These are phyloP conservation scores for Guyanaporus albipodus DNA, from an alignment of 768 basidiomycete genomes.

Conservation along the genomic window DNA sequence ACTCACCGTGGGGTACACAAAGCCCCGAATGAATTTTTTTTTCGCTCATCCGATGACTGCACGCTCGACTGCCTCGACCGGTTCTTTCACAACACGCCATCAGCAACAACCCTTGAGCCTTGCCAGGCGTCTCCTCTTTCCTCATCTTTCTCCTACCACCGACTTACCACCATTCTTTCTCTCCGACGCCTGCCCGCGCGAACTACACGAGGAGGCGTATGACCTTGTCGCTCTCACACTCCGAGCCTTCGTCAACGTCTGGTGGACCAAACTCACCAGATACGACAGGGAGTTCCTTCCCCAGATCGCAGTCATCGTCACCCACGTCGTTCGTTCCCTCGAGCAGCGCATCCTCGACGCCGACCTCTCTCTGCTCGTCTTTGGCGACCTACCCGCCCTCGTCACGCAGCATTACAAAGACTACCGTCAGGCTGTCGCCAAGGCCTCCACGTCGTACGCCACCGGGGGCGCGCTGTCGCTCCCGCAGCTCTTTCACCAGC, in stretches of 20 bases:
- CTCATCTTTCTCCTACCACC: slow-evolving; percentile 39
- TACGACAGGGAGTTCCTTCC: slow-evolving; percentile 83
- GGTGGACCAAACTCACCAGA: slow-evolving; percentile 82
- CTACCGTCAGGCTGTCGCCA: slow-evolving; percentile 64
- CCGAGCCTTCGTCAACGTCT: slow-evolving; percentile 74
- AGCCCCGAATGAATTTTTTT: too few relatives aligned
- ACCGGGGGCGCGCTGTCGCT: slow-evolving; percentile 58
- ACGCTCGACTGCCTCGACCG: slow-evolving; percentile 24
- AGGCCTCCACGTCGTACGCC: slow-evolving; percentile 67
- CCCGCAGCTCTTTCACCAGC: slow-evolving; percentile 68
- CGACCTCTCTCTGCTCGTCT: slow-evolving; percentile 60
- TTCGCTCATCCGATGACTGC: slow-evolving; percentile 1
- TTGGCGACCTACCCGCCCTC: slow-evolving; percentile 59
- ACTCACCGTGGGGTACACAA: too few relatives aligned
- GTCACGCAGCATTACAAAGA: slow-evolving; percentile 75
- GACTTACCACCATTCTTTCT: slow-evolving; percentile 54
- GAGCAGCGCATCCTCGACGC: slow-evolving; percentile 51
- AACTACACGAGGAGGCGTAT: slow-evolving; percentile 56
- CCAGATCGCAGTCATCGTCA: slow-evolving; percentile 58
- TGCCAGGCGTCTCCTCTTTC: slow-evolving; percentile 63
- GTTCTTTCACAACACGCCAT: slow-evolving; percentile 15
- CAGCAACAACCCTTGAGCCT: slow-evolving; percentile 36
- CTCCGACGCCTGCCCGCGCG: slow-evolving; percentile 40
- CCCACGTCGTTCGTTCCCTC: slow-evolving; percentile 53
- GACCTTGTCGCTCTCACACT: slow-evolving; percentile 78